These are phyloP conservation scores for Nymphaea thermarum DNA, from an alignment of 164 flowering plant species.

Conservation along the genomic window DNA sequence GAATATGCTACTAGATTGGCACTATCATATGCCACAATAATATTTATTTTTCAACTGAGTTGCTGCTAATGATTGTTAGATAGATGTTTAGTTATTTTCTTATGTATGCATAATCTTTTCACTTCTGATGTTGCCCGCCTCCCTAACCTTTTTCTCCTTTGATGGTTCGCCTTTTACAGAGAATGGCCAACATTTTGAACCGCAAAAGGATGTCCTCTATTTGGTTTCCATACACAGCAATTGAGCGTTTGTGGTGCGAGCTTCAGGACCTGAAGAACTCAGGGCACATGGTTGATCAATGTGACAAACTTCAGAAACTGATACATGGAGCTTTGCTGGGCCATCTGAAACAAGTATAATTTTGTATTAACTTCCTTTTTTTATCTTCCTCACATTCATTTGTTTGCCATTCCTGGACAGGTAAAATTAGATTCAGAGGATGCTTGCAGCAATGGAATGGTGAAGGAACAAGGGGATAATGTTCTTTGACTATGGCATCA, in stretches of 20 bases:
- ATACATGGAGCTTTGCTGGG: slow-evolving; percentile 49
- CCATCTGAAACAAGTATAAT: slow-evolving; percentile 63
- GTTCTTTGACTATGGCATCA: too few relatives aligned
- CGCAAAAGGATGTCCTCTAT: slow-evolving; percentile 69
- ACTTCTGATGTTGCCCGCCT: too few relatives aligned
- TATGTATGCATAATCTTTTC: too few relatives aligned
- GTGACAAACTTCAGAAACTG: slow-evolving; percentile 50
- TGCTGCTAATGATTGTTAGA: too few relatives aligned
- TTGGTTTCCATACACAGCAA: slow-evolving; percentile 82
- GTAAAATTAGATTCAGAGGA: slow-evolving; percentile 59
- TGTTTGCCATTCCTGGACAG: slow-evolving; percentile 22
- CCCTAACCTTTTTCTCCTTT: too few relatives aligned
- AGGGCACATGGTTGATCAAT: slow-evolving; percentile 68
- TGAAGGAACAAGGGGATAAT: background rate
- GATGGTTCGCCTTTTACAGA: slow-evolving; percentile 30
- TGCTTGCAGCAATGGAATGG: slow-evolving; percentile 27
- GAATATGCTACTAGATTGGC: too few relatives aligned
- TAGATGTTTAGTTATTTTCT: too few relatives aligned
- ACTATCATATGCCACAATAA: too few relatives aligned
- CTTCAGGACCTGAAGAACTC: slow-evolving; percentile 43
- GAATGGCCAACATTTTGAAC: slow-evolving; percentile 51
- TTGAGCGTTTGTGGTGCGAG: slow-evolving; percentile 67
- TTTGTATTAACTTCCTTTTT: background rate
- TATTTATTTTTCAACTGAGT: too few relatives aligned
- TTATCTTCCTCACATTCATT: background rate